A percentile compares a stretch with the other conserved stretches of the same genome.
Conservation (phyloP, 495 filamentous ascomycete genomes). For the Penicillium arizonense region DNA sequence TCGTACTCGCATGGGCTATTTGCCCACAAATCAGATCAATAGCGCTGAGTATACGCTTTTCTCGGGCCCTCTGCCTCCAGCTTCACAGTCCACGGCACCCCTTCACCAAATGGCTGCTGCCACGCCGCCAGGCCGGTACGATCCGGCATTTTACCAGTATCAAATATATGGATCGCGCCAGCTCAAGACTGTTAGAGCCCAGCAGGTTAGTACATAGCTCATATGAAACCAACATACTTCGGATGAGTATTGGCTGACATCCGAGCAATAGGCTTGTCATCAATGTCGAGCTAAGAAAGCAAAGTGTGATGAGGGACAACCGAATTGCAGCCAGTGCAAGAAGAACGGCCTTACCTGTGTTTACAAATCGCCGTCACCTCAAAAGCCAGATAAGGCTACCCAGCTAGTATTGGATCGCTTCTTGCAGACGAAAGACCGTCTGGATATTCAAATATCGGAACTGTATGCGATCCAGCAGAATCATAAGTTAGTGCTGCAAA, state of each 20-base stretch:
- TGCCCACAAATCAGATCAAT: constrained; percentile 24
- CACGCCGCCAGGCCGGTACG: constrained; percentile 30
- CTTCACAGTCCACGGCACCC: constrained; percentile 31
- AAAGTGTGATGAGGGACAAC: constrained; percentile 62
- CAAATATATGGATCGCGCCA: constrained; percentile 35
- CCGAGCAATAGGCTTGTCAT: constrained; percentile 51
- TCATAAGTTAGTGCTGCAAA: too few relatives aligned
- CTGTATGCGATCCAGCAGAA: too few relatives aligned
- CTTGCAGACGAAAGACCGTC: neutral
- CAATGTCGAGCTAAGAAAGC: constrained; percentile 60
- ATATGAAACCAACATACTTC: neutral
- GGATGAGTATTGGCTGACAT: neutral
- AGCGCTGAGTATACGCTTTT: constrained; percentile 29
- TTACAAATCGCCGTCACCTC: constrained; percentile 59
- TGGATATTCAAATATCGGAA: constrained; percentile 1
- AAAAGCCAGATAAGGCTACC: constrained; percentile 52
- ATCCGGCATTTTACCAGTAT: constrained; percentile 31
- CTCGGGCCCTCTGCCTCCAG: constrained; percentile 19
- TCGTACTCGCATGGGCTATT: constrained; percentile 36
- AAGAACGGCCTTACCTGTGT: constrained; percentile 54
- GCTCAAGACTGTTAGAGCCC: constrained; percentile 42
- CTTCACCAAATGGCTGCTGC: constrained; percentile 18
- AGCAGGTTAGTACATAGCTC: constrained; percentile 30
- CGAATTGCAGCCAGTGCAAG: constrained; percentile 57
- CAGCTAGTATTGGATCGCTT: constrained; percentile 36